These are phyloP conservation scores for Aegilops sharonensis DNA, from an alignment of 176 grass and related monocot species.

Conservation along the genomic window DNA sequence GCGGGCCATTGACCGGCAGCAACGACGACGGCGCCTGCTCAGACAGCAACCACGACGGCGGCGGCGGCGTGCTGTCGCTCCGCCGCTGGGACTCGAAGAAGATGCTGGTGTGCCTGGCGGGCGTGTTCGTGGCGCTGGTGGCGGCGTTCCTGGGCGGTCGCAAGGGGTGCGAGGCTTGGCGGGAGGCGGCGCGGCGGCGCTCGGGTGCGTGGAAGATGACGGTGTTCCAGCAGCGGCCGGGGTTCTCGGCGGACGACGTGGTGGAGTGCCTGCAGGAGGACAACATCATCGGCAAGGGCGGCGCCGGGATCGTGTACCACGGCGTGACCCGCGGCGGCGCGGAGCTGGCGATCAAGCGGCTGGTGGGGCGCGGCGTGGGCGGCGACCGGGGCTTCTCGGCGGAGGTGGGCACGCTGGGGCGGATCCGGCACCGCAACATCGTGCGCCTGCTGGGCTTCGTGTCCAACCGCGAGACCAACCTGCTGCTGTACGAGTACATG, in stretches of 20 bases:
- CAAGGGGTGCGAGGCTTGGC: constrained; percentile 39
- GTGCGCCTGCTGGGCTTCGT: constrained; percentile 73
- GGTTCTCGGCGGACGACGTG: constrained; percentile 71
- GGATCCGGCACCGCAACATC: constrained; percentile 92
- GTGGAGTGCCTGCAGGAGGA: constrained; percentile 87
- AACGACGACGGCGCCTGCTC: constrained; percentile 25
- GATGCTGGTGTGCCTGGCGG: constrained; percentile 32
- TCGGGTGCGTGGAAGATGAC: constrained; percentile 78
- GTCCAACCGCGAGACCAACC: constrained; percentile 80
- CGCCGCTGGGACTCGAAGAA: constrained; percentile 29
- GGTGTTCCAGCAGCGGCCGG: constrained; percentile 81
- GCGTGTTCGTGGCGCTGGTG: not conserved
- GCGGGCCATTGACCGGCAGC: constrained; percentile 6
- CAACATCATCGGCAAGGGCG: constrained; percentile 93
- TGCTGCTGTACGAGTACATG: constrained; percentile 96
- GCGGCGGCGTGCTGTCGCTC: not conserved
- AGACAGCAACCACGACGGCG: not conserved
- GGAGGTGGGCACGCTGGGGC: constrained; percentile 77
- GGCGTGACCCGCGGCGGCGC: constrained; percentile 49
- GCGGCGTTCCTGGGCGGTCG: not conserved
- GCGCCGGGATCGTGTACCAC: constrained; percentile 86
- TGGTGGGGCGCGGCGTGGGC: constrained; percentile 49
- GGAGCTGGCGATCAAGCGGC: constrained; percentile 79
- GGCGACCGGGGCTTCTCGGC: constrained; percentile 80
- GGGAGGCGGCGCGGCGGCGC: constrained; percentile 20